Base-by-base conservation (phyloP, 345 rosid genomes). In the Moricandia moricandioides region DNA sequence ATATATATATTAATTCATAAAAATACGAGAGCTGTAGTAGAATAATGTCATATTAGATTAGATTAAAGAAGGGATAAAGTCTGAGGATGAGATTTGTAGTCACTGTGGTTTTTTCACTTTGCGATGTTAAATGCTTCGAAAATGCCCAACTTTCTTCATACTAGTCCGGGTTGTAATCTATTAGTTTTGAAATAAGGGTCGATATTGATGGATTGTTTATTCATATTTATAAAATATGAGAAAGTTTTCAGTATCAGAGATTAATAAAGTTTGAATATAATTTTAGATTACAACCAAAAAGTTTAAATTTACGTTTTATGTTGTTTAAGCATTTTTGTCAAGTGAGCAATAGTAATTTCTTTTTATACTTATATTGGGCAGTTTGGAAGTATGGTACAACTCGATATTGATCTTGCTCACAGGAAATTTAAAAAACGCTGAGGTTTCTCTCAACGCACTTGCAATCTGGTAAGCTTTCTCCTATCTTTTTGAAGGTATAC, bases 331-430 rank as follows among this genome's bases (percentile, higher is more conserved):
- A 65, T 13, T 70, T 67, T 16, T 57, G 5, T 27, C 12, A 10
- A 62, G 8, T 59, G 12, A 2, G 51, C 5, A 45, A 45, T 13
- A 45, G 51, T 62, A 45, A 45, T 8, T 17, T 2, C 12, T 57
- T 40, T 18, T 43, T 49, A 59, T 59, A 16, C 11, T 14, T 11
- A 69, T 39, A n/a, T 6, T 7, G 59, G 55, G 27, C 86, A 88
- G 91, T 67, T 84, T 92, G 29, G 94, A 92, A 84, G 73, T 90
- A 52, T 90, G 97, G 96, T 88, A 92, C 88, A 86, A 79, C 76
- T 74, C 93, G 4, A 73, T 90, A 40, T 78, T 92, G 76, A 58
- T 92, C 40, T 87, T 92, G 58, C 68, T 90, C 65, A 86, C 96
- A 0, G 97, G 94, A 62, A 78, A 78, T 65, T 37, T 92, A 72